Evolutionary conservation across 2,329 filamentous ascomycete species (phyloP).

Genomic region (Neobulgaria alba): DNA sequence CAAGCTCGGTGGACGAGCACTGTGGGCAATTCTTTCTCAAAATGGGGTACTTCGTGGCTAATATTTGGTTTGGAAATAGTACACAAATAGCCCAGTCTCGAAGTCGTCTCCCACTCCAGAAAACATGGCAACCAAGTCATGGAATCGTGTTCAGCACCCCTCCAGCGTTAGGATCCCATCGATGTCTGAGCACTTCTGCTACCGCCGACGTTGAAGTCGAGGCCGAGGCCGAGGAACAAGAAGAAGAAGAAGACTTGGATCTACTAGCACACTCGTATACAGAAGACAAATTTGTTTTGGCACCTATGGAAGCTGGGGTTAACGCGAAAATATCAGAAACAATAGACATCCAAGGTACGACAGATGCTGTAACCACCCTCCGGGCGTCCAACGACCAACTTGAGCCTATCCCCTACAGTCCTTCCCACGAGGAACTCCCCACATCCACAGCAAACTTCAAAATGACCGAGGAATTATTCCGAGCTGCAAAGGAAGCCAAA

Average conservation of each 20-base stretch:
- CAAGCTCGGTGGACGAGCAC: constrained; percentile 9
- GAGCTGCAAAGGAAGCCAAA: constrained; percentile 39
- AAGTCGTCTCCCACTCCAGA: constrained; percentile 2
- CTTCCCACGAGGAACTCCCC: constrained; percentile 28
- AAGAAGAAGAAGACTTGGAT: too few relatives aligned
- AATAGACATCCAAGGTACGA: not conserved
- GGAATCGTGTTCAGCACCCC: constrained; percentile 32
- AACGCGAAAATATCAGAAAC: not conserved
- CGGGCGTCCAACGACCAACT: too few relatives aligned
- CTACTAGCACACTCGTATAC: too few relatives aligned
- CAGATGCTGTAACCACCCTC: too few relatives aligned
- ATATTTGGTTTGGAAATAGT: constrained; percentile 4
- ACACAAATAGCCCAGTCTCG: constrained; percentile 7
- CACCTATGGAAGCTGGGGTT: not conserved
- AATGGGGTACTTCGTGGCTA: not conserved
- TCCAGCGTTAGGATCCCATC: constrained; percentile 6
- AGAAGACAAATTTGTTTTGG: not conserved
- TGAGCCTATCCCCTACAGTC: constrained; percentile 10
- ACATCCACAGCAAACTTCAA: constrained; percentile 36
- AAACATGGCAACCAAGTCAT: constrained; percentile 32
- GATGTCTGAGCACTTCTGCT: constrained; percentile 16
- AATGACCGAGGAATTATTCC: constrained; percentile 38
- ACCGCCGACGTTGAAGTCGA: constrained; percentile 1
- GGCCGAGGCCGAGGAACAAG: constrained; percentile 5
- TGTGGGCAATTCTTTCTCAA: constrained; percentile 15